Evolutionary conservation across 192 early-diverging fungal species (phyloP).

Genomic region (Gigaspora rosea): DNA sequence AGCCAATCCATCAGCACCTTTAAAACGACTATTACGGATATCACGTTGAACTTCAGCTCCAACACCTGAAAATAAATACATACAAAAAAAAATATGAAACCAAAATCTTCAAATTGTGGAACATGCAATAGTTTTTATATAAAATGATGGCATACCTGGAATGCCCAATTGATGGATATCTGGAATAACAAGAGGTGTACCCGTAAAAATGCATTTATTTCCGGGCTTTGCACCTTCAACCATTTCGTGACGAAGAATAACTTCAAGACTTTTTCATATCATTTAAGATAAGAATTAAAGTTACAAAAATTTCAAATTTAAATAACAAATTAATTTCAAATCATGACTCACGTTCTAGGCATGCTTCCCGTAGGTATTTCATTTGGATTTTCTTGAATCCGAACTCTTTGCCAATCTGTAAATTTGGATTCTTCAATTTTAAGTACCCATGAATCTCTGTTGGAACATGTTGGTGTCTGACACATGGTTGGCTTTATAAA

Average conservation of each 20-base stretch:
- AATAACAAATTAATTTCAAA: not conserved
- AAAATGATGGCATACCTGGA: constrained; percentile 53
- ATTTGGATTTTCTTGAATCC: constrained; percentile 92
- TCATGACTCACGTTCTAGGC: constrained; percentile 79
- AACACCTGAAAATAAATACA: constrained; percentile 38
- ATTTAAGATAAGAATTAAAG: not conserved
- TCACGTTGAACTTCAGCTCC: constrained; percentile 62
- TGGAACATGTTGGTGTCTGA: constrained; percentile 78
- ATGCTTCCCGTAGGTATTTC: constrained; percentile 97
- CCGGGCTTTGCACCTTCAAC: constrained; percentile 97
- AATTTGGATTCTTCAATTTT: constrained; percentile 84
- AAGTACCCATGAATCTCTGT: constrained; percentile 78
- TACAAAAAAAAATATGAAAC: not conserved
- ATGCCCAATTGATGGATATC: constrained; percentile 84
- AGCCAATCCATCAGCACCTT: constrained; percentile 53
- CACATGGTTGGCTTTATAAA: constrained; percentile 74
- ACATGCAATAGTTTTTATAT: not conserved
- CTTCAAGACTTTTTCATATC: constrained; percentile 69
- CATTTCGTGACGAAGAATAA: constrained; percentile 89
- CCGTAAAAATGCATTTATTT: constrained; percentile 87
- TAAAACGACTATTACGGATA: constrained; percentile 38
- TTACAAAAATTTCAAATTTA: not conserved
- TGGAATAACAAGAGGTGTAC: constrained; percentile 88
- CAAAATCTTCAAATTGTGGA: not conserved
- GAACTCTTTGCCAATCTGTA: constrained; percentile 96